Evolutionary conservation across 208 protist genomes (phyloP), one percentile per base, ranked within the genome.

Genomic region (Wallacemonas sp.): DNA sequence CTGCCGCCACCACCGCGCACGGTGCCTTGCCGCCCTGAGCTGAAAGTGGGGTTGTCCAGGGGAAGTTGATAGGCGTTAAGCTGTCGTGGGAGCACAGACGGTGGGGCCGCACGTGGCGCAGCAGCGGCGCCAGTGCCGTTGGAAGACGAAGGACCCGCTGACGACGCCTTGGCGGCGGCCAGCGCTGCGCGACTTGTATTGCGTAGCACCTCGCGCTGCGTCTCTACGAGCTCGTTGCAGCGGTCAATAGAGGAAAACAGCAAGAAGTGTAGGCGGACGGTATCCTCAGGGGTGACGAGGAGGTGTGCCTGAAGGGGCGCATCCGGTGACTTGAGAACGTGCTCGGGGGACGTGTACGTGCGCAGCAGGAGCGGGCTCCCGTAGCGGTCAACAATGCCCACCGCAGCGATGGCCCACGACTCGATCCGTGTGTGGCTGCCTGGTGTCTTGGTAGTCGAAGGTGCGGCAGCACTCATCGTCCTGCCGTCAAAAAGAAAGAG

Each of bases 211-310:
- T 61, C n/a, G 36, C 50, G 26, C 9, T 39, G 63, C 46, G 58
- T 32, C 30, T 60, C 57, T 54, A 55, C 73, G 37, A 79, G 73
- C 36, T 89, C 89, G 10, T 92, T 80, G 42, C 85, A 92, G 10
- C 78, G 75, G 54, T 95, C 89, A 22, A 92, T 60, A 1, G 89
- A 87, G 13, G 83, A 76, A 50, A 92, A 91, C 42, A 95, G 68
- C 9, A 92, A 68, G 65, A 95, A 81, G 37, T 95, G 85, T 21
- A 95, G 46, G 36, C 76, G 77, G 21, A 91, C 70, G 9, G 85
- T 60, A 50, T 95, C 89, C 58, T 95, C 89, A 22, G 82, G 70
- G 10, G 81, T 70, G 1, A 91, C 85, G 67, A 86, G 85, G 17
- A 94, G 74, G 60, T 91, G 83, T n/a, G 81, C 87, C 55, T 80